Conservation (phyloP, 371 early-diverging fungal genomes). For the Mucor lusitanicus region DNA sequence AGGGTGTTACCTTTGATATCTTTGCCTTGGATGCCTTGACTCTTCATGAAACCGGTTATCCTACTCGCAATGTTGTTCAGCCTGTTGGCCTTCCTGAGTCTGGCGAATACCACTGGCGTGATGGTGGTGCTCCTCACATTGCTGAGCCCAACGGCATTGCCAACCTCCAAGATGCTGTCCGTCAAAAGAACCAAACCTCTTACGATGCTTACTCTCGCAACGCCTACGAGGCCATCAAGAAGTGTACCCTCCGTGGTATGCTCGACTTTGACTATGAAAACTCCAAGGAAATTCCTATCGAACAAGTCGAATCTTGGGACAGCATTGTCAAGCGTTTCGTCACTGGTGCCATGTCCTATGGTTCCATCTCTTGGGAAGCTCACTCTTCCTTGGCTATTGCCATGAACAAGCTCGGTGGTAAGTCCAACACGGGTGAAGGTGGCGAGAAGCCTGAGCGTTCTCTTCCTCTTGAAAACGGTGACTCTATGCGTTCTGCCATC, state of each 20-base stretch:
- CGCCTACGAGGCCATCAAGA: conserved; percentile 81
- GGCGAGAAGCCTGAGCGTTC: conserved; percentile 94
- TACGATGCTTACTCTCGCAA: conserved; percentile 85
- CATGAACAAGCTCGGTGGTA: conserved; percentile 95
- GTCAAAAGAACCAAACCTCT: conserved; percentile 82
- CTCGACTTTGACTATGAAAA: conserved; percentile 85
- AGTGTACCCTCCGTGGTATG: conserved; percentile 94
- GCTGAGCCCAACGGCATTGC: conserved; percentile 89
- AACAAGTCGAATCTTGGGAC: conserved; percentile 97
- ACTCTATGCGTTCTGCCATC: conserved; percentile 88
- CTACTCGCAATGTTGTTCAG: conserved; percentile 65
- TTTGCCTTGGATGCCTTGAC: conserved; percentile 89
- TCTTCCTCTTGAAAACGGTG: conserved; percentile 65
- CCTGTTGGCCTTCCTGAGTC: conserved; percentile 80
- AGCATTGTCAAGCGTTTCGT: conserved; percentile 93
- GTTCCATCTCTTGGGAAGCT: conserved; percentile 94
- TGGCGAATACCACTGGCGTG: conserved; percentile 96
- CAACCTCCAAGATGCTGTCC: conserved; percentile 94
- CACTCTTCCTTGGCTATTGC: conserved; percentile 92
- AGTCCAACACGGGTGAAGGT: conserved; percentile 98
- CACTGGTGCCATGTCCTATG: conserved; percentile 99
- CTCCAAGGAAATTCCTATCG: conserved; percentile 78
- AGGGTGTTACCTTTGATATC: conserved; percentile 85
- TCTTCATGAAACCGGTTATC: conserved; percentile 87
- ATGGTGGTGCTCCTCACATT: conserved; percentile 90